These are phyloP conservation scores for Sporothrix protearum DNA, from an alignment of 2,329 filamentous ascomycete genomes.

Conservation along the genomic window DNA sequence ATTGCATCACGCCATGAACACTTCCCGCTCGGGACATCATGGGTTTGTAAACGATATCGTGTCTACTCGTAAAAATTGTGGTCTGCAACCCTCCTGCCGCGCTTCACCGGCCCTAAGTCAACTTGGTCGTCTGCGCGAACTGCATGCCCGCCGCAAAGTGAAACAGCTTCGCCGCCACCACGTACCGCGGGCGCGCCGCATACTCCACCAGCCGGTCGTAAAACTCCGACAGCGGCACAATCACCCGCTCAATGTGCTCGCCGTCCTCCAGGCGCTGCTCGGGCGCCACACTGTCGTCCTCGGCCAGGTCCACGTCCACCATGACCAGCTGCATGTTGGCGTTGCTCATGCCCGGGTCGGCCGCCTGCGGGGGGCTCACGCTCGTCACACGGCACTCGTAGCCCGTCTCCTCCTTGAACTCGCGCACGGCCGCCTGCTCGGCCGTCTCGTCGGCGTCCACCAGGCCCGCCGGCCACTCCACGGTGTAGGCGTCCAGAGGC, in stretches of 20 bases:
- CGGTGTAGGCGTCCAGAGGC: conserved; percentile 48
- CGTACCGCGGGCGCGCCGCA: conserved; percentile 45
- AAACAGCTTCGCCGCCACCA: conserved; percentile 57
- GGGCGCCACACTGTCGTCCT: conserved; percentile 47
- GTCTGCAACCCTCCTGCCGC: neutral
- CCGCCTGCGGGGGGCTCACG: conserved; percentile 52
- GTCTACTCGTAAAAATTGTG: neutral
- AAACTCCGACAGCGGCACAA: conserved; percentile 54
- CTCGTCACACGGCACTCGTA: conserved; percentile 49
- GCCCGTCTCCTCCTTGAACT: conserved; percentile 55
- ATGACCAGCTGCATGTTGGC: conserved; percentile 61
- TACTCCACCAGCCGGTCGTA: conserved; percentile 52
- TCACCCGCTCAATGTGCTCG: conserved; percentile 58
- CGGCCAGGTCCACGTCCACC: conserved; percentile 53
- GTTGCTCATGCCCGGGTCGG: conserved; percentile 57
- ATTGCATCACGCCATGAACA: neutral
- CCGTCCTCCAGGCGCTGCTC: conserved; percentile 59
- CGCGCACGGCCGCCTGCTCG: conserved; percentile 50
- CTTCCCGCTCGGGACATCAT: neutral
- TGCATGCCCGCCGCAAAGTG: conserved; percentile 59
- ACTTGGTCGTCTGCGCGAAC: conserved; percentile 40
- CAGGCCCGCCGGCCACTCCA: conserved; percentile 54
- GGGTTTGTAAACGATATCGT: neutral
- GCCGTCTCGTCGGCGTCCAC: conserved; percentile 51
- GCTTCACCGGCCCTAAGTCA: conserved; percentile 29